These are phyloP conservation scores for Dryas integrifolia DNA, from an alignment of 331 rosid genomes.

Conservation along the genomic window DNA sequence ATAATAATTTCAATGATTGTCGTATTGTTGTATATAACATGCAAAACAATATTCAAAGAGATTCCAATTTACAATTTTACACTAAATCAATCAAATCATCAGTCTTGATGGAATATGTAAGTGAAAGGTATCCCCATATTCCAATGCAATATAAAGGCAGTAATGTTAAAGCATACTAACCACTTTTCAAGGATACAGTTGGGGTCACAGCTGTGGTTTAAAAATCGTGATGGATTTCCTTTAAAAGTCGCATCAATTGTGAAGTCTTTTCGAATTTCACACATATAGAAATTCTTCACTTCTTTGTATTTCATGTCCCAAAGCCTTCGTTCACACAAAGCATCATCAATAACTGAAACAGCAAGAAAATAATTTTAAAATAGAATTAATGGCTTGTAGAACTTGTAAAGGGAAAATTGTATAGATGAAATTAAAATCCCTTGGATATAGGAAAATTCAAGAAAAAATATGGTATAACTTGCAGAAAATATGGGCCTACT, in stretches of 20 bases:
- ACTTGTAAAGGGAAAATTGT: not conserved
- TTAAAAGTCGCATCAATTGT: conserved; percentile 95
- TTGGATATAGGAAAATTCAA: too few relatives aligned
- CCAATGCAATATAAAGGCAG: not conserved
- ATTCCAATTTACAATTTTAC: too few relatives aligned
- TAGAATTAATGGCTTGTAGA: not conserved
- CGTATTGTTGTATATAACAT: too few relatives aligned
- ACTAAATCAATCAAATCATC: too few relatives aligned
- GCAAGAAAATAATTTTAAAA: conserved; percentile 2
- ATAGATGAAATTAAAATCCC: too few relatives aligned
- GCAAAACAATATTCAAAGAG: not conserved
- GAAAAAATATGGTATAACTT: too few relatives aligned
- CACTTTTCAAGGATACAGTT: conserved; percentile 88
- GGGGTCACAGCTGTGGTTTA: conserved; percentile 93
- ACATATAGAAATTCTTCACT: conserved; percentile 79
- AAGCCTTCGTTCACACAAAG: conserved; percentile 75
- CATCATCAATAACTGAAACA: conserved; percentile 79
- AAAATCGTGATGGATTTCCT: conserved; percentile 83
- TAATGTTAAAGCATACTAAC: conserved; percentile 46
- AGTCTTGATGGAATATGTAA: not conserved
- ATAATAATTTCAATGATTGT: not conserved
- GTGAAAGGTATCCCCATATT: conserved; percentile 4
- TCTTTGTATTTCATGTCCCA: conserved; percentile 89
- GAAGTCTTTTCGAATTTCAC: conserved; percentile 91
- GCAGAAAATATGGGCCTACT: too few relatives aligned